Evolutionary conservation across 352 stramenopile species (phyloP).

Genomic region (Phytophthora boehmeriae): DNA sequence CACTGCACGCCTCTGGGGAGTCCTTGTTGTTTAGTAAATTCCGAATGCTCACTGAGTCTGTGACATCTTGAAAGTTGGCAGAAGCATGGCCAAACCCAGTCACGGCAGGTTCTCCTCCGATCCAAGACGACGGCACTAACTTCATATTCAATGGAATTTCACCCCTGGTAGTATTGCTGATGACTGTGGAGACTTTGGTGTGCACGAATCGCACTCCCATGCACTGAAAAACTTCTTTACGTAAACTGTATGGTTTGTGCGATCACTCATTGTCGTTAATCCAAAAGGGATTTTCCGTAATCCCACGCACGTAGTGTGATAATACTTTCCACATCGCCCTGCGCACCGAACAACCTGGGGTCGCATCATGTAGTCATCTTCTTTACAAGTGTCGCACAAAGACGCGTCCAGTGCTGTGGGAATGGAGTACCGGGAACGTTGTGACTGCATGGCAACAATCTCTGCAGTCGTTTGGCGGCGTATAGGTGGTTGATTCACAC

Average conservation of each 20-base stretch:
- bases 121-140: constrained; percentile 50
- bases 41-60: constrained; percentile 6
- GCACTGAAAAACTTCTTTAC: constrained; percentile 85
- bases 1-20: constrained; percentile 7
- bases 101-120: constrained; percentile 30
- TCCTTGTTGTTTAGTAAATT: not conserved
- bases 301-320: constrained; percentile 80
- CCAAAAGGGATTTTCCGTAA: constrained; percentile 84
- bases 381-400: constrained; percentile 63
- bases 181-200: constrained; percentile 18
- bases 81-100: too few relatives aligned
- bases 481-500: constrained; percentile 20
- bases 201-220: constrained; percentile 74
- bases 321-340: constrained; percentile 53
- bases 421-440: constrained; percentile 55
- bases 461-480: constrained; percentile 70
- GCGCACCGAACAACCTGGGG: constrained; percentile 71
- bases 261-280: constrained; percentile 81
- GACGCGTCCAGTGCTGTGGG: constrained; percentile 35
- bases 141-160: constrained; percentile 52
- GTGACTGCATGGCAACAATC: constrained; percentile 75
- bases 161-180: constrained; percentile 2
- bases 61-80: constrained; percentile 35
- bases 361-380: constrained; percentile 87
- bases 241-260: constrained; percentile 80